Evolutionary conservation across 768 basidiomycete genomes (phyloP).

Genomic region (Mycena haematopus): DNA sequence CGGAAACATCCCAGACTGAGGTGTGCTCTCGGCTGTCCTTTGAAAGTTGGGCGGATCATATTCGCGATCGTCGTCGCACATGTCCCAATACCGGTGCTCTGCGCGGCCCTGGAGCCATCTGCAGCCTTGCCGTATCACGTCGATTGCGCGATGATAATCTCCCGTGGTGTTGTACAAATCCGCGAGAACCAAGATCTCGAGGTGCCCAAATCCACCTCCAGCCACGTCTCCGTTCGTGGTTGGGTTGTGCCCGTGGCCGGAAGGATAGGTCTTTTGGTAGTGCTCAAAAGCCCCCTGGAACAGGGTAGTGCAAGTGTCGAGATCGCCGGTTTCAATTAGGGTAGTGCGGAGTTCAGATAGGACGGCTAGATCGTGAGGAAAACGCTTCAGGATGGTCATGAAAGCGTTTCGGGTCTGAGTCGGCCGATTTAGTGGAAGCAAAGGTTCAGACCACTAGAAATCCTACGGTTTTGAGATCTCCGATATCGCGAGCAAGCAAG

Average conservation of each 20-base stretch:
- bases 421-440: no score
- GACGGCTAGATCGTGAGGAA: slow-evolving; percentile 82
- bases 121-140: slow-evolving; percentile 75
- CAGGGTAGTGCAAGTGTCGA: slow-evolving; percentile 67
- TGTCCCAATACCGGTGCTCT: slow-evolving; percentile 80
- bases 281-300: slow-evolving; percentile 80
- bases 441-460: no score
- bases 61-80: slow-evolving; percentile 87
- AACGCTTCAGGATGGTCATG: slow-evolving; percentile 71
- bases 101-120: slow-evolving; percentile 90
- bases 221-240: slow-evolving; percentile 36
- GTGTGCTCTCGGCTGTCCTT: slow-evolving; percentile 46
- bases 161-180: slow-evolving; percentile 82
- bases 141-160: slow-evolving; percentile 69
- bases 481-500: slow-evolving; percentile 76
- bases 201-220: slow-evolving; percentile 63
- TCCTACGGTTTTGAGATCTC: slow-evolving; percentile 68
- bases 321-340: slow-evolving; percentile 76
- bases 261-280: slow-evolving; percentile 59
- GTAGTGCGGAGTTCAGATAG: slow-evolving; percentile 81
- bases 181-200: slow-evolving; percentile 83
- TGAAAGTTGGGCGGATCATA: slow-evolving; percentile 61
- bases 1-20: slow-evolving; percentile 62
- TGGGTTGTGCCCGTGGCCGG: slow-evolving; percentile 45
- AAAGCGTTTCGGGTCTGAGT: slow-evolving; percentile 68